Evolutionary conservation across 306 rosid genomes (phyloP).

Genomic region (Begonia masoniana): DNA sequence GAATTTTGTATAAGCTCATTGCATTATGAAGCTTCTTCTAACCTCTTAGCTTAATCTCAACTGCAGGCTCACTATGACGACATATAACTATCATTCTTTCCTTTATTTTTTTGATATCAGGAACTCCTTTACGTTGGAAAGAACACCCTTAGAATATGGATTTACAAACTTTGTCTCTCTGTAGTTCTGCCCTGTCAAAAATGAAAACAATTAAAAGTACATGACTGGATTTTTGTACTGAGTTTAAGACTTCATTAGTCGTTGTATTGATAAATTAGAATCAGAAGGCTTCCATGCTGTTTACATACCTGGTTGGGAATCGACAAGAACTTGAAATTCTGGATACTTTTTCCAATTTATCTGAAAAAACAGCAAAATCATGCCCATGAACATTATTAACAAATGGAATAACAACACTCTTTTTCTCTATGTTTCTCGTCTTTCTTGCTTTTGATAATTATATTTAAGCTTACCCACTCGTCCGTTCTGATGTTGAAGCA

Average conservation of each 20-base stretch:
- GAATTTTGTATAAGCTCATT: no score
- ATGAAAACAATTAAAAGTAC: neutral
- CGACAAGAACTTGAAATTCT: constrained; percentile 25
- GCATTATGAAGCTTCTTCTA: no score
- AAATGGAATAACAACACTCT: neutral
- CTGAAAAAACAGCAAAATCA: constrained; percentile 9
- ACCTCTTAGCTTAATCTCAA: no score
- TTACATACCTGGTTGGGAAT: constrained; percentile 21
- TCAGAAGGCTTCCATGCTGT: neutral
- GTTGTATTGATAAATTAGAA: neutral
- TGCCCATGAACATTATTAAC: neutral
- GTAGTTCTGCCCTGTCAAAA: constrained; percentile 13
- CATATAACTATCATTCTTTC: neutral
- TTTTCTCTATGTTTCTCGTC: neutral
- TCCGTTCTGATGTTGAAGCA: constrained; percentile 36
- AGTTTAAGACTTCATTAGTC: no score
- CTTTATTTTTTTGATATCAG: constrained; percentile 7
- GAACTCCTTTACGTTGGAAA: constrained; percentile 28
- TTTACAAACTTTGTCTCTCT: constrained; percentile 17
- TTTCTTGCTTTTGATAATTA: no score
- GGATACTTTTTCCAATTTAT: constrained; percentile 37
- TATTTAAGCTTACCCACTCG: constrained; percentile 36
- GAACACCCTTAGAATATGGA: constrained; percentile 32
- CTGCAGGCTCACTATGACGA: no score
- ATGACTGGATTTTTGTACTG: neutral